Evolutionary conservation across 495 filamentous ascomycete genomes (phyloP), one percentile per base, ranked within the genome.

Genomic region (Schizothecium vesticola): DNA sequence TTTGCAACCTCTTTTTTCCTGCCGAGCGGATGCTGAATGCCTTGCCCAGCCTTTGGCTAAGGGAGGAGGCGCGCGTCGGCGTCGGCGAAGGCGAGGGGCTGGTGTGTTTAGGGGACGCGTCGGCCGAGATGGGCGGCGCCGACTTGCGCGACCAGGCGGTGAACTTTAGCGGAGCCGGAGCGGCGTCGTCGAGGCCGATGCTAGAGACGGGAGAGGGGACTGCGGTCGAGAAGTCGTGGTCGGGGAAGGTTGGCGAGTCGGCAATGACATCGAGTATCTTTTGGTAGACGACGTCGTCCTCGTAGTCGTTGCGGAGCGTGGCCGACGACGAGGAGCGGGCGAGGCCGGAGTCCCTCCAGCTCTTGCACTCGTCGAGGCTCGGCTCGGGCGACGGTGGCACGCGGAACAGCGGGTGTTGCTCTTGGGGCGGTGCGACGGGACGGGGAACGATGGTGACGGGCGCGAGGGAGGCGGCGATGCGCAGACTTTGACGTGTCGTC

Each of bases 321-420:
- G 78, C 80, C 12, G 81, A 79, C 16, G 82, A 84, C 25, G 81
- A 77, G 9, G 83, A 83, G 5, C 85, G 76, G 57, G 84, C 82
- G 59, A 84, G 80, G n/a, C 80, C 83, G 25, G 86, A 89, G 73
- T 88, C 84, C 65, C 86, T n/a, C 43, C 43, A 51, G 19, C 19
- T 73, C 69, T 83, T 83, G 65, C 64, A 74, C 61, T 73, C 71
- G 57, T 74, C 73, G 58, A 69, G 65, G 55, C 67, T 65, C 33
- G 70, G 71, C 59, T 60, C 73, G 28, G 71, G 70, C n/a, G 51
- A 58, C 24, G 43, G 19, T 13, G 26, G 73, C 62, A 56, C 76
- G 59, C 82, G 79, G 24, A 85, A 78, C 36, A 81, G 74, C 10
- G 82, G 82, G 64, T 85, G 82, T 63, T 84, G 73, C 64, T 85